Evolutionary conservation across 2,329 filamentous ascomycete genomes (phyloP), one percentile per base, ranked within the genome.

Genomic region (Chaetomium globosum): DNA sequence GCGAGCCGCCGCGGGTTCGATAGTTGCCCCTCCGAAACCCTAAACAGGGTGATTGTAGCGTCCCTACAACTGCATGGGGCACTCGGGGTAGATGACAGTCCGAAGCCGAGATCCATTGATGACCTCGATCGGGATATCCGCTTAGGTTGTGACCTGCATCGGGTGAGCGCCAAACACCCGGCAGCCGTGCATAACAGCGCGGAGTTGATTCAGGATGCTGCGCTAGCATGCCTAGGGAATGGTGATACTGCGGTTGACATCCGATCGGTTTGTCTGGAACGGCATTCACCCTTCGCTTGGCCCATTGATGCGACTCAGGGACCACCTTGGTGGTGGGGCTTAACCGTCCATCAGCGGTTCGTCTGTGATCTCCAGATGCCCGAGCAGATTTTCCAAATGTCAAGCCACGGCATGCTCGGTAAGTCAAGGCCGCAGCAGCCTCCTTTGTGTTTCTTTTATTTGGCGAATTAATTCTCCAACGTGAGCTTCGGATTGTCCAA

Each of bases 81-180:
- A 68, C 23, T n/a, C 46, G 19, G 46, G 60, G 61, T 62, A 69
- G 43, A 21, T 58, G 60, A 67, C 39, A n/a, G 51, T 21, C 31
- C 61, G 51, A 33, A 65, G 58, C 62, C 64, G 49, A 61, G 66
- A 65, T 61, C 66, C 64, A 49, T 62, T 64, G 30, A 55, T 23
- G 26, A 46, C 19, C 31, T 21, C 39, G 49, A 62, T 16, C 39
- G 43, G 43, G 58, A 39, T 43, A 12, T 30, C 26, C 26, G 46
- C 13, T 54, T 53, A 31, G 51, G 46, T 51, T 36, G 26, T 48
- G 13, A 10, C 49, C 23, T 23, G 36, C 31, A 21, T 26, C 53
- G 53, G 46, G 39, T 48, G 57, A 56, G 52, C 59, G 49, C 49
- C 39, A 26, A 33, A 61, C 9, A 16, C 49, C 49, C 26, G 23